Conservation (phyloP, 331 rosid genomes). For the Malus hybrid region DNA sequence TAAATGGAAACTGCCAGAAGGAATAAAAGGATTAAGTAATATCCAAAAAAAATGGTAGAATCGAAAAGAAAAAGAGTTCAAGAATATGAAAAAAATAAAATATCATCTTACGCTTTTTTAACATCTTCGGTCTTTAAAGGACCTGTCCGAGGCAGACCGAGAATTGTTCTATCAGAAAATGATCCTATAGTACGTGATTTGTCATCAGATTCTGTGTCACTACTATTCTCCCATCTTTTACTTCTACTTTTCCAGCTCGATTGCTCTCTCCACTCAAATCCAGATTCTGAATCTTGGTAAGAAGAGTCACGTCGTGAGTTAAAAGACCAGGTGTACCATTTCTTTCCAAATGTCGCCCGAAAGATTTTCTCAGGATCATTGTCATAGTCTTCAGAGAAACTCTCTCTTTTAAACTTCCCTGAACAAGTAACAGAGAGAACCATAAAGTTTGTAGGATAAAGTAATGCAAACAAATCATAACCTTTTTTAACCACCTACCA, state of each 20-base stretch:
- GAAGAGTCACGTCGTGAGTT: constrained; percentile 22
- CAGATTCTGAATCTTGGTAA: constrained; percentile 31
- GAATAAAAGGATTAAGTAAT: not conserved
- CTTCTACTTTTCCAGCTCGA: constrained; percentile 33
- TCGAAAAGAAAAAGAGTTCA: not conserved
- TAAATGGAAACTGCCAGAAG: constrained; percentile 53
- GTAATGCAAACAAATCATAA: not conserved
- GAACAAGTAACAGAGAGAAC: constrained; percentile 8
- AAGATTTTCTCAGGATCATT: constrained; percentile 44
- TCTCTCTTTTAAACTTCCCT: constrained; percentile 56
- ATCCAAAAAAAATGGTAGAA: not conserved
- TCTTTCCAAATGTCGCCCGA: constrained; percentile 55
- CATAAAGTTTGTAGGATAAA: not conserved
- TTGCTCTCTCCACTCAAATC: constrained; percentile 66
- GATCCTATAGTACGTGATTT: constrained; percentile 42
- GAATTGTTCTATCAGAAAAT: constrained; percentile 53
- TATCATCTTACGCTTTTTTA: constrained; percentile 66
- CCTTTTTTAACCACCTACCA: not conserved
- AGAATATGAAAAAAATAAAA: not conserved
- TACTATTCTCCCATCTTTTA: constrained; percentile 36
- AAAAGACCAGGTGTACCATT: constrained; percentile 57
- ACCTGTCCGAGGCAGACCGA: constrained; percentile 72
- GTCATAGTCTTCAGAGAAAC: constrained; percentile 37
- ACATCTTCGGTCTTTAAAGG: constrained; percentile 75
- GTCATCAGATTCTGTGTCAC: constrained; percentile 56